Percentiles rank a stretch among this genome's conserved stretches.
phyloP scores from a whole-genome alignment of 305 asterid genomes.

The Ajuga reptans region DNA sequence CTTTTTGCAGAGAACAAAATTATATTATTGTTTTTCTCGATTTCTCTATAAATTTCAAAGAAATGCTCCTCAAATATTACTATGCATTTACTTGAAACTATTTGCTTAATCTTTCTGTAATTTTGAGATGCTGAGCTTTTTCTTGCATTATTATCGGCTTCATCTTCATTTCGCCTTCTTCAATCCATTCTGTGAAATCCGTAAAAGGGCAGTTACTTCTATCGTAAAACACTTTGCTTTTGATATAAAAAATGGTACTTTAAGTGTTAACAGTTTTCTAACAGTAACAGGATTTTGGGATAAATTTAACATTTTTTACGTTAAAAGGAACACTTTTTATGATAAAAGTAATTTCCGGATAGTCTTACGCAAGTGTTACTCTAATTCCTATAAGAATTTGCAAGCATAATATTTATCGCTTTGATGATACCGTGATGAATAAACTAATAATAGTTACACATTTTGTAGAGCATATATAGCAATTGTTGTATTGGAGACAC shows the following conservation, averaged over 20 bases:
- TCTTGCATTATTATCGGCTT: background rate
- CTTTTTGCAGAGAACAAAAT: background rate
- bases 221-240: no score
- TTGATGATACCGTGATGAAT: background rate
- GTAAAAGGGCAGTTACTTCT: no score
- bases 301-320: no score
- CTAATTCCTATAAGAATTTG: background rate
- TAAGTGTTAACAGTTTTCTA: no score
- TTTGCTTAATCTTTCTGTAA: constrained; percentile 1
- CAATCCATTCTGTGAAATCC: background rate
- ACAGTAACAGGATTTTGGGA: no score
- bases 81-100: background rate
- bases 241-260: no score
- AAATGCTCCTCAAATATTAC: background rate
- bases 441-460: background rate
- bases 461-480: constrained; percentile 12
- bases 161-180: background rate
- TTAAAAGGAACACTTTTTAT: no score
- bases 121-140: background rate
- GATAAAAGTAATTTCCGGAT: no score
- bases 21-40: background rate
- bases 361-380: background rate
- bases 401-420: background rate
- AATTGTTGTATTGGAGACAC: background rate
- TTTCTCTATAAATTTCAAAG: background rate